Evolutionary conservation across 1,139 yeast genomes (phyloP), one percentile per base, ranked within the genome.

Genomic region (Pichia sp.): DNA sequence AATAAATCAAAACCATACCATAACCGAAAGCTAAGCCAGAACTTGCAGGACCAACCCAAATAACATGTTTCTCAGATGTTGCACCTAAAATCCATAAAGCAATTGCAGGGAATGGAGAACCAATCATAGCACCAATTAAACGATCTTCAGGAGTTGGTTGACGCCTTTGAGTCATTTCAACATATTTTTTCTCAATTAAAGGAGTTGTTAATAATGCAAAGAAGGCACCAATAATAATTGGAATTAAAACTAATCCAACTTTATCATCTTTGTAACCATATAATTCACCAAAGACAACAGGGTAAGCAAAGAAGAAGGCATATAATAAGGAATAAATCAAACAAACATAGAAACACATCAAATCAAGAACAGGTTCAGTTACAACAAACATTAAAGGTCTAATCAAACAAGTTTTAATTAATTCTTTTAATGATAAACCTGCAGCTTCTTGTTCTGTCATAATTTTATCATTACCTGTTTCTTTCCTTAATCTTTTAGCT

Each of bases 21-120:
- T 76, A 85, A 28, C 96, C 96, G 60, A 85, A 85, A 0, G 93
- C 85, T 38, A 86, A 62, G 48, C 96, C 96, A 2, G 94, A 73
- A 21, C 94, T 83, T 7, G 95, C 93, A 14, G 96, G 96, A 21
- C 95, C 96, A 31, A 88, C 95, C 95, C 96, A 86, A 46, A 85
- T 79, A 49, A 86, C 72, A 51, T 78, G 80, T 51, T 82, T 74
- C 54, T 72, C 77, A 0, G 94, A 78, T 4, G 96, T 86, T 17
- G 95, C 95, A 58, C 96, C 96, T 41, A 86, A 68, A 52, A 86
- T 84, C 68, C 88, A 86, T 44, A 86, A 67, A 0, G 95, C 84
- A 58, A 84, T 79, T 24, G 94, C 89, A 20, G 95, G 88, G 68
- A 85, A 84, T 25, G 95, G 94, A 26, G 93, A 74, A 41, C 96